Percentiles rank a stretch among this genome's conserved stretches.
phyloP scores from a whole-genome alignment of 2,329 filamentous ascomycete species.

The Neofusicoccum sp. region DNA sequence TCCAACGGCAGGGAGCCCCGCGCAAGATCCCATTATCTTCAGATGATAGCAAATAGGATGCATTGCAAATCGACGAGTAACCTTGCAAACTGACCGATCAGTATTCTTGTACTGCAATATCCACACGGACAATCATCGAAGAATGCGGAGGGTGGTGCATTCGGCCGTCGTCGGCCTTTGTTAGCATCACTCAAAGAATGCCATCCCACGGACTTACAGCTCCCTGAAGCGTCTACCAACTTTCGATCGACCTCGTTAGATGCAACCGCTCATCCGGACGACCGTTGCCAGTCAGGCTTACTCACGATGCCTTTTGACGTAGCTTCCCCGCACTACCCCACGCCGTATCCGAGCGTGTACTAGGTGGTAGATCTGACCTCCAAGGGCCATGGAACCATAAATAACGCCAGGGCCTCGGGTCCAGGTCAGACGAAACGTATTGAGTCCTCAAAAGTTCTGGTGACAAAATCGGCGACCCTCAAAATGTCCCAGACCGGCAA shows the following conservation, averaged over 20 bases:
- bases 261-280: conserved; percentile 1
- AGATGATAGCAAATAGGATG: no score
- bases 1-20: no score
- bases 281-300: neutral
- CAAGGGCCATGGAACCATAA: neutral
- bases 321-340: conserved; percentile 13
- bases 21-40: no score
- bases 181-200: no score
- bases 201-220: neutral
- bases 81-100: no score
- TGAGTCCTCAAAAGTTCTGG: neutral
- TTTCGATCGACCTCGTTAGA: no score
- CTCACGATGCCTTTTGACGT: neutral
- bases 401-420: neutral
- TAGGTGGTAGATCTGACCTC: conserved; percentile 2
- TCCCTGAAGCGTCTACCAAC: neutral
- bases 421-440: neutral
- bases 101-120: no score
- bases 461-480: neutral
- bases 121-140: no score
- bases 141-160: no score
- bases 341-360: neutral
- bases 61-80: no score
- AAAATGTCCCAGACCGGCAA: conserved; percentile 11
- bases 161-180: no score